phyloP scores from a whole-genome alignment of 176 grass and related monocot species.

The Alopecurus myosuroides region DNA sequence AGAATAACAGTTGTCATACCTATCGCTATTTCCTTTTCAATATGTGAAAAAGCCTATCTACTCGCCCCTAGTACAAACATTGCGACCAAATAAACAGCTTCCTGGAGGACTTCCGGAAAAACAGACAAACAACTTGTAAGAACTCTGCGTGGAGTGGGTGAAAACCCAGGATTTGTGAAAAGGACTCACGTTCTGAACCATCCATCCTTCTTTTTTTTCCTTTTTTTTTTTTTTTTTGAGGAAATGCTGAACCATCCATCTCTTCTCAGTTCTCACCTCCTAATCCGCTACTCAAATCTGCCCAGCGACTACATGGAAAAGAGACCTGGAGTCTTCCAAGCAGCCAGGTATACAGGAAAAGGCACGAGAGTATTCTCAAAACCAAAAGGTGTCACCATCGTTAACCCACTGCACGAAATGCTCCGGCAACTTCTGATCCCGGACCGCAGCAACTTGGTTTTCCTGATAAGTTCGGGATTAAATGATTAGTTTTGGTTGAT shows the following conservation, averaged over 20 bases:
- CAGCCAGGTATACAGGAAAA: slow-evolving; percentile 13
- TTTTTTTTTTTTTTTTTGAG: too few relatives aligned
- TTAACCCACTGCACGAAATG: slow-evolving; percentile 60
- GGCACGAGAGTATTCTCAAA: slow-evolving; percentile 29
- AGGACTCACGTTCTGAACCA: too few relatives aligned
- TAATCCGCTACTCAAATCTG: background rate
- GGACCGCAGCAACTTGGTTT: slow-evolving; percentile 28
- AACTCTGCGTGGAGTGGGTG: background rate
- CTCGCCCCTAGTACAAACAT: slow-evolving; percentile 1
- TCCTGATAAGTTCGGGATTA: slow-evolving; percentile 41
- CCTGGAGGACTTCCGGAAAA: background rate
- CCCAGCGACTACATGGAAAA: slow-evolving; percentile 11
- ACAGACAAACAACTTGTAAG: background rate
- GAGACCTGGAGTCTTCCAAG: slow-evolving; percentile 24
- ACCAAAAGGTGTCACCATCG: slow-evolving; percentile 32
- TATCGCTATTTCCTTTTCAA: slow-evolving; percentile 30
- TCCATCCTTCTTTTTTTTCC: too few relatives aligned
- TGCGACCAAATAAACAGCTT: slow-evolving; percentile 31
- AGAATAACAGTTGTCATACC: slow-evolving; percentile 1
- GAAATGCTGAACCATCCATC: slow-evolving; percentile 3
- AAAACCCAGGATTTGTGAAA: background rate
- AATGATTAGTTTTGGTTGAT: background rate
- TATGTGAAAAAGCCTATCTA: slow-evolving; percentile 8
- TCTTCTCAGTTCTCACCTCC: background rate
- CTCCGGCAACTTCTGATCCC: slow-evolving; percentile 37